Conservation (phyloP, 2,329 filamentous ascomycete species). For the Pyrenophora seminiperda region DNA sequence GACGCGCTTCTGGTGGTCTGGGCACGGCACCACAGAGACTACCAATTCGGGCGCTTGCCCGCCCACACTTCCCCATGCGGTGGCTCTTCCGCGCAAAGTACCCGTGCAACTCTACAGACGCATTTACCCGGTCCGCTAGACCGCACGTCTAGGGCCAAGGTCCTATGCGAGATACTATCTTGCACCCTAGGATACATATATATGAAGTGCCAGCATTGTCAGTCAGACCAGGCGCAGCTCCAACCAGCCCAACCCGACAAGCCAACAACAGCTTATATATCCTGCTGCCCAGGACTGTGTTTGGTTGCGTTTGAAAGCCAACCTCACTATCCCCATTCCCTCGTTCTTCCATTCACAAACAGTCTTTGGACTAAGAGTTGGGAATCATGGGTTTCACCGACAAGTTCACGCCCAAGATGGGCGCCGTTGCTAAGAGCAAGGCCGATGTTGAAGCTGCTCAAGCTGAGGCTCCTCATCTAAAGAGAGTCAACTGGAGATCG, state of each 20-base stretch:
- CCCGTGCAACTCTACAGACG: constrained; percentile 23
- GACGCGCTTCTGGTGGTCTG: constrained; percentile 7
- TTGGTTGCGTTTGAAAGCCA: constrained; percentile 22
- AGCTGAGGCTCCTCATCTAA: constrained; percentile 58
- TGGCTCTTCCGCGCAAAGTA: constrained; percentile 24
- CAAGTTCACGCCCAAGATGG: constrained; percentile 29
- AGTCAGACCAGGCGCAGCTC: constrained; percentile 23
- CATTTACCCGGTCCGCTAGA: constrained; percentile 42
- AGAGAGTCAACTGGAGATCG: constrained; percentile 59
- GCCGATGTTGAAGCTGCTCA: constrained; percentile 45
- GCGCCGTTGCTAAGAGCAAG: constrained; percentile 26
- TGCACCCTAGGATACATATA: constrained; percentile 28
- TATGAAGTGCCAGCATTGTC: constrained; percentile 28
- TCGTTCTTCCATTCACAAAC: constrained; percentile 11
- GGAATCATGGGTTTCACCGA: constrained; percentile 27
- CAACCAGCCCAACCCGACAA: constrained; percentile 21
- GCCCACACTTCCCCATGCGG: constrained; percentile 30
- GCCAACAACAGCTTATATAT: constrained; percentile 26
- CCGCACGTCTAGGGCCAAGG: constrained; percentile 28
- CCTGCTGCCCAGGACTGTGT: constrained; percentile 17
- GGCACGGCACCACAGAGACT: constrained; percentile 16
- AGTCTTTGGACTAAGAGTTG: constrained; percentile 12
- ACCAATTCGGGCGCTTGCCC: constrained; percentile 18
- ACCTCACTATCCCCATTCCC: constrained; percentile 8
- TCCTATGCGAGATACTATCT: constrained; percentile 17